Percentiles rank a stretch among this genome's conserved stretches.
phyloP scores from a whole-genome alignment of 306 rosid species.

The Prunus padus region DNA sequence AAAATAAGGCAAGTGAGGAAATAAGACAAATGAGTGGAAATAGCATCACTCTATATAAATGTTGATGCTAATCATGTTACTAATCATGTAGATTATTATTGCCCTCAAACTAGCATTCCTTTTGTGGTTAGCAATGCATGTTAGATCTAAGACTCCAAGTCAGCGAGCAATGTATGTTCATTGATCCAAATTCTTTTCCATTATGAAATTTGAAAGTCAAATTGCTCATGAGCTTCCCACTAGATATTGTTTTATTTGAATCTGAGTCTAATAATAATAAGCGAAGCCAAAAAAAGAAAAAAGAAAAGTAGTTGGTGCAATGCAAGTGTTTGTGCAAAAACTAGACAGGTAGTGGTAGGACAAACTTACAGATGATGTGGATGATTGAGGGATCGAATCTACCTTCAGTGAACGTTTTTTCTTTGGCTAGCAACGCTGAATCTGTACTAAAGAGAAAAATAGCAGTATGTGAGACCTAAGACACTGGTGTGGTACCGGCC shows the following conservation, averaged over 20 bases:
- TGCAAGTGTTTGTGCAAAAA: too few relatives aligned
- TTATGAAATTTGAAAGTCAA: conserved; percentile 23
- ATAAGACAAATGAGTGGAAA: too few relatives aligned
- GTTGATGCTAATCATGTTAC: not conserved
- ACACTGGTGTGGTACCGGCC: too few relatives aligned
- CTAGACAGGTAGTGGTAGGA: too few relatives aligned
- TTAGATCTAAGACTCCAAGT: not conserved
- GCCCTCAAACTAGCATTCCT: not conserved
- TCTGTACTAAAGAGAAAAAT: too few relatives aligned
- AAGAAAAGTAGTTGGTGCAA: not conserved
- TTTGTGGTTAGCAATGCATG: not conserved
- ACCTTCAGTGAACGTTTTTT: too few relatives aligned
- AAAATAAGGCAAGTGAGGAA: too few relatives aligned
- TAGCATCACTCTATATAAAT: too few relatives aligned
- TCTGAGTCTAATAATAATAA: not conserved
- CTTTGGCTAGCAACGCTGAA: too few relatives aligned
- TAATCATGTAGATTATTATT: not conserved
- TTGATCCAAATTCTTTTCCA: not conserved
- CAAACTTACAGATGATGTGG: too few relatives aligned
- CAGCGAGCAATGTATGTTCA: not conserved
- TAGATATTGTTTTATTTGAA: conserved; percentile 13
- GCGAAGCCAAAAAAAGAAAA: not conserved
- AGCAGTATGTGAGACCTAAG: too few relatives aligned
- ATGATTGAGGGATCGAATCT: too few relatives aligned
- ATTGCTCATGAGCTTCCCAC: conserved; percentile 18